phyloP scores from a whole-genome alignment of 1,139 yeast genomes.

The Debaryomycetaceae sp. region DNA sequence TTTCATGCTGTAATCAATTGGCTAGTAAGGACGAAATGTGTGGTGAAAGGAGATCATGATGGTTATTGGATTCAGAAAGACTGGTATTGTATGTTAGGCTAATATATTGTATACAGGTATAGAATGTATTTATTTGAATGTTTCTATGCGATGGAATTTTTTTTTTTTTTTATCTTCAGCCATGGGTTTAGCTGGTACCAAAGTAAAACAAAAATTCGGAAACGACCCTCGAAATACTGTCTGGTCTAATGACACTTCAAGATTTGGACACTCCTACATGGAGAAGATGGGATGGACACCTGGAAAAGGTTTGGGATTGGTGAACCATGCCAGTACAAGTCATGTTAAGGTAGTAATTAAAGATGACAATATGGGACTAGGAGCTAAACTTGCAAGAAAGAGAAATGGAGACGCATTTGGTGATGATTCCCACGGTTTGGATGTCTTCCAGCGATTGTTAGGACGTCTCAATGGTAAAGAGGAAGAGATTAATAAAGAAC shows the following conservation, averaged over 20 bases:
- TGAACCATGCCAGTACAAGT: constrained; percentile 59
- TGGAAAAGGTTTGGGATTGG: constrained; percentile 82
- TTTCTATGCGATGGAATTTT: neutral
- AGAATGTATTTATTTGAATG: neutral
- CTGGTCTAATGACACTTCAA: constrained; percentile 84
- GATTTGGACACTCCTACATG: constrained; percentile 87
- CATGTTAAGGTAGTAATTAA: constrained; percentile 82
- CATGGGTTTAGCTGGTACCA: constrained; percentile 90
- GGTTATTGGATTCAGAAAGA: constrained; percentile 50
- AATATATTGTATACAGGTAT: constrained; percentile 6
- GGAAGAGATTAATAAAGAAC: constrained; percentile 51
- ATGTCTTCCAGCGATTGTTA: constrained; percentile 84
- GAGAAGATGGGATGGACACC: constrained; percentile 88
- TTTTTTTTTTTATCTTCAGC: neutral
- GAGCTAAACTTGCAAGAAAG: constrained; percentile 67
- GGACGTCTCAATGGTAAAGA: constrained; percentile 84
- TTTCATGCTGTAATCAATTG: constrained; percentile 51
- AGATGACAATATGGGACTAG: constrained; percentile 81
- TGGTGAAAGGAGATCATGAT: constrained; percentile 33
- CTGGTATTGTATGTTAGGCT: constrained; percentile 51
- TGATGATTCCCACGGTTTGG: constrained; percentile 88
- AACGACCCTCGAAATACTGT: constrained; percentile 89
- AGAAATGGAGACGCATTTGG: constrained; percentile 58
- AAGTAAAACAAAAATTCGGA: constrained; percentile 82
- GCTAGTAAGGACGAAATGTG: constrained; percentile 45